Conservation (phyloP, 1,284 basidiomycete genomes). For the Cystobasidium sp. region DNA sequence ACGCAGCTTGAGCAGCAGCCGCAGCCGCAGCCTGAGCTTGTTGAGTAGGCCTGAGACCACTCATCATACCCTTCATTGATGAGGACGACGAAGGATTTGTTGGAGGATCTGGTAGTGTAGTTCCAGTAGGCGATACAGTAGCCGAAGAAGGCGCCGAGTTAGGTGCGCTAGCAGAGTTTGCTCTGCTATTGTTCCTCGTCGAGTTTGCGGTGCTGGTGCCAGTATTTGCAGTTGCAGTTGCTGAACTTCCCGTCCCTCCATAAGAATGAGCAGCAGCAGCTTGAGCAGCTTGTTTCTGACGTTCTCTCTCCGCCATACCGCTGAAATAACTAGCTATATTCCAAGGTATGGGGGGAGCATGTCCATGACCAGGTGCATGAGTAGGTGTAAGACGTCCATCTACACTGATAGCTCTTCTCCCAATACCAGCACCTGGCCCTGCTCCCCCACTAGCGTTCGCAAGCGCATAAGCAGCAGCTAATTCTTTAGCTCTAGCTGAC, state of each 20-base stretch:
- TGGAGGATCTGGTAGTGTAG: slow-evolving; percentile 6
- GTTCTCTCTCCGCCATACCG: slow-evolving; percentile 24
- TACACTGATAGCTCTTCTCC: slow-evolving; percentile 12
- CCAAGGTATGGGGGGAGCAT: slow-evolving; percentile 24
- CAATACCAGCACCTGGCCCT: background rate
- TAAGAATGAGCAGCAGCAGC: background rate
- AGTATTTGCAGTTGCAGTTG: background rate
- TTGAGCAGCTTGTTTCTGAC: background rate
- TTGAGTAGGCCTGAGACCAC: too few species aligned
- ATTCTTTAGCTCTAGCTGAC: slow-evolving; percentile 25
- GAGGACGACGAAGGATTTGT: background rate
- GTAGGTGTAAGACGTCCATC: slow-evolving; percentile 26
- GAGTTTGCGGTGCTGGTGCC: background rate
- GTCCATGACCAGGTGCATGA: background rate
- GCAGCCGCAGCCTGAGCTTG: background rate
- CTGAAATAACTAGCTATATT: slow-evolving; percentile 27
- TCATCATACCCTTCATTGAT: too few species aligned
- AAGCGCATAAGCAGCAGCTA: slow-evolving; percentile 34
- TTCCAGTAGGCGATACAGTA: slow-evolving; percentile 15
- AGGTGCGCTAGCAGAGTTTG: slow-evolving; percentile 9
- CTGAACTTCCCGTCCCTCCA: slow-evolving; percentile 3
- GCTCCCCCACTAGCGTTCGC: slow-evolving; percentile 20
- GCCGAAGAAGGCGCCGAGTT: slow-evolving; percentile 13
- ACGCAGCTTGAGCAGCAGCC: background rate
- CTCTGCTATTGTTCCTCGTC: background rate